Percentiles rank a stretch among this genome's conserved stretches.
Evolutionary conservation across 2,329 filamentous ascomycete genomes (phyloP).

Genomic region (Diaporthe capsici): DNA sequence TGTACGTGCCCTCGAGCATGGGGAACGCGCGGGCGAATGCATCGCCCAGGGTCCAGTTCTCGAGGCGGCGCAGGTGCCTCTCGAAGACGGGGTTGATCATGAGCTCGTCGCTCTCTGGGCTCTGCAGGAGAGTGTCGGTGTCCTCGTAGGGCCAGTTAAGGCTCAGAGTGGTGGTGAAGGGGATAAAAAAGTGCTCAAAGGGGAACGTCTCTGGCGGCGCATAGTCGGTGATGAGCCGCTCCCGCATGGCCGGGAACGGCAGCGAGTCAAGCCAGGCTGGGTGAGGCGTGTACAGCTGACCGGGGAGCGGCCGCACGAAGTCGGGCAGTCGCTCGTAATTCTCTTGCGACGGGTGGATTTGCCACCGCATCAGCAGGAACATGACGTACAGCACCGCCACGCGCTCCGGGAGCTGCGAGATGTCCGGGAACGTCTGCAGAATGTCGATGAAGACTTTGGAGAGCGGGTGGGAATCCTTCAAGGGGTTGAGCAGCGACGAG

Average conservation of each 20-base stretch:
- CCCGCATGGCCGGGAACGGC: conserved; percentile 84
- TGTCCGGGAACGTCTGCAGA: conserved; percentile 84
- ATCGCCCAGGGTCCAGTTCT: conserved; percentile 86
- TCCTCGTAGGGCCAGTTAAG: conserved; percentile 90
- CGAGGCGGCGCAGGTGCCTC: conserved; percentile 78
- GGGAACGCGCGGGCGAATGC: conserved; percentile 78
- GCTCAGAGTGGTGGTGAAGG: conserved; percentile 81
- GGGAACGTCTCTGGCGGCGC: conserved; percentile 62
- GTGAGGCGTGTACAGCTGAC: conserved; percentile 77
- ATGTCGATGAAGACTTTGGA: conserved; percentile 91
- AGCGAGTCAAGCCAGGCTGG: conserved; percentile 88
- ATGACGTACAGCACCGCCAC: conserved; percentile 87
- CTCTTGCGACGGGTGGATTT: conserved; percentile 82
- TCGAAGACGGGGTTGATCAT: conserved; percentile 91
- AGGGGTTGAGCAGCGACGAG: conserved; percentile 81
- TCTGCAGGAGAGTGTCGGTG: conserved; percentile 76
- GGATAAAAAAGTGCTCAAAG: conserved; percentile 88
- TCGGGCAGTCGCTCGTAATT: conserved; percentile 84
- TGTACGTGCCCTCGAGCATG: conserved; percentile 61
- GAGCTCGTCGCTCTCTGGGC: conserved; percentile 73
- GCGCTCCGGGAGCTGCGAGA: conserved; percentile 83
- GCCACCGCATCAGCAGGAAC: conserved; percentile 90
- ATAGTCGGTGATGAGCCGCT: conserved; percentile 70
- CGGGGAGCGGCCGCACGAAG: conserved; percentile 77
- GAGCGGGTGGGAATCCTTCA: conserved; percentile 78